Conservation (phyloP, 2,329 filamentous ascomycete genomes). For the Neopestalotiopsis sp. region DNA sequence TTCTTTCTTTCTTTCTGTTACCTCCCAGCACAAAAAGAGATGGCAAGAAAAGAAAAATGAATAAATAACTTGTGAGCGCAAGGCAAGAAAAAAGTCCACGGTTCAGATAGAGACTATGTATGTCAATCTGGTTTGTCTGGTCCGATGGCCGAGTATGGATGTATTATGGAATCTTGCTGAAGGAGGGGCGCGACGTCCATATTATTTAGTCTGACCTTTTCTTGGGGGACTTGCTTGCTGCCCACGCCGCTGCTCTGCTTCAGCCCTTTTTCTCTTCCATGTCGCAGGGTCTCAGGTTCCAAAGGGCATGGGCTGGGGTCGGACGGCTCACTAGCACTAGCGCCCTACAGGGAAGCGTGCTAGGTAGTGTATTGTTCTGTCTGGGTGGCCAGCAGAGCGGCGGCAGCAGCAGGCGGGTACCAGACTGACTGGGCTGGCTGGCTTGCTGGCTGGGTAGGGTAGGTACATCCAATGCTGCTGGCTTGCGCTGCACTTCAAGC, state of each 20-base stretch:
- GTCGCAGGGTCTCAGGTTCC: neutral
- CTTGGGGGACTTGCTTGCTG: constrained; percentile 1
- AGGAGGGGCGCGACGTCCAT: neutral
- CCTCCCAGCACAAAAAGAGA: neutral
- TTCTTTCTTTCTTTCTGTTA: neutral
- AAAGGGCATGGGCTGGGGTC: constrained; percentile 2
- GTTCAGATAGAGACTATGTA: neutral
- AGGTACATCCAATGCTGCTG: neutral
- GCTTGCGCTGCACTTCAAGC: neutral
- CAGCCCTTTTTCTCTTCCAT: neutral
- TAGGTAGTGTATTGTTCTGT: neutral
- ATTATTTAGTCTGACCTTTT: neutral
- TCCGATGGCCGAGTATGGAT: neutral
- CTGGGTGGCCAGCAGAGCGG: neutral
- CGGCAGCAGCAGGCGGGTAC: neutral
- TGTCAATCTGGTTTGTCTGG: neutral
- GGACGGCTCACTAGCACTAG: constrained; percentile 3
- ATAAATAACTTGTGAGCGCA: neutral
- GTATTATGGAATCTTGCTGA: neutral
- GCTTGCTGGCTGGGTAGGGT: neutral
- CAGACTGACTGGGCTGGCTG: neutral
- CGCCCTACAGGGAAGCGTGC: constrained; percentile 2
- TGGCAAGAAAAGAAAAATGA: neutral
- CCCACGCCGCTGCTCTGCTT: neutral
- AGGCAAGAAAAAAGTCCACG: neutral